A percentile compares a stretch with the other conserved stretches of the same genome.
phyloP scores from a whole-genome alignment of 176 grass and related monocot species.

The Microstegium vimineum region DNA sequence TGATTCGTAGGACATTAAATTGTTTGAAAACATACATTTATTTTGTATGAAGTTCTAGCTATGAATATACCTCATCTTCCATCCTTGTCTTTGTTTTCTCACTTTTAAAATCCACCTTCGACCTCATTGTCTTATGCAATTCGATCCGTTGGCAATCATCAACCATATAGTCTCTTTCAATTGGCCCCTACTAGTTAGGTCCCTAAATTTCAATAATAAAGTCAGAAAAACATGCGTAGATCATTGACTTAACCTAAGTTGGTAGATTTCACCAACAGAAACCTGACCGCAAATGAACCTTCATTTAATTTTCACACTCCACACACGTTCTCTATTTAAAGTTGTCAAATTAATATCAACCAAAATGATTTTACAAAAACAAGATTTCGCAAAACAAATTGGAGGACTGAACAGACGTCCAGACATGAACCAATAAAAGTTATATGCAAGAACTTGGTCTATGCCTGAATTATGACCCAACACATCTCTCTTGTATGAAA shows the following conservation, averaged over 20 bases:
- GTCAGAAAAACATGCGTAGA: neutral
- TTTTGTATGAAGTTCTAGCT: neutral
- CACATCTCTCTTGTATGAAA: neutral
- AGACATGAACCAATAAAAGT: neutral
- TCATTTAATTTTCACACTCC: neutral
- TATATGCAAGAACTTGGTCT: neutral
- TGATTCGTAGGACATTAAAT: too few species aligned
- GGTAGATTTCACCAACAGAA: neutral
- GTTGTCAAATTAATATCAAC: neutral
- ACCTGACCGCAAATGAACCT: neutral
- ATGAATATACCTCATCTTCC: neutral
- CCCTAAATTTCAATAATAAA: neutral
- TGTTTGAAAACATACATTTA: neutral
- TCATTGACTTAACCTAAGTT: neutral
- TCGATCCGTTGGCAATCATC: neutral
- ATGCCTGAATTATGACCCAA: neutral
- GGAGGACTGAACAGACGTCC: neutral
- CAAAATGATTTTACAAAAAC: neutral
- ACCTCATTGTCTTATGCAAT: neutral
- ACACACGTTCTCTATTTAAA: neutral
- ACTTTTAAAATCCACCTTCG: neutral
- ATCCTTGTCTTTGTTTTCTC: neutral
- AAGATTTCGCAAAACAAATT: neutral
- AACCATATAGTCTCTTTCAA: neutral
- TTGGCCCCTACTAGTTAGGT: neutral